Percentiles rank a stretch among this genome's conserved stretches.
These are phyloP conservation scores for Alloascoidea africana DNA, from an alignment of 805 yeast genomes.

Conservation along the genomic window DNA sequence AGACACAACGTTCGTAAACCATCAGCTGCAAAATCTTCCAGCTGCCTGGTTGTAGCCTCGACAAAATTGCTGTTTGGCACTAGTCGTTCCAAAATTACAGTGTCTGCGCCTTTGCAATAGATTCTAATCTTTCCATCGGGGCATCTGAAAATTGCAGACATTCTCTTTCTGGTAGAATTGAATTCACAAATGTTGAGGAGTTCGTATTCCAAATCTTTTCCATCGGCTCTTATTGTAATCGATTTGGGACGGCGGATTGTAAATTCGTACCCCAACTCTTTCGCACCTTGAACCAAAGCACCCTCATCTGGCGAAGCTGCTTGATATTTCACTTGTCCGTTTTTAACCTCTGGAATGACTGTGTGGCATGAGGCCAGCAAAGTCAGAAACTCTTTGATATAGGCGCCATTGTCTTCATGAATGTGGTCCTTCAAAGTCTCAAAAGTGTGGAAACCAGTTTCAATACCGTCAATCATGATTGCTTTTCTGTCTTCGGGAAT, in stretches of 20 bases:
- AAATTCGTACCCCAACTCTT: conserved; percentile 73
- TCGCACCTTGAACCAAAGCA: conserved; percentile 94
- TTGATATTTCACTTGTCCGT: conserved; percentile 61
- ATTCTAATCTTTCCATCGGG: conserved; percentile 87
- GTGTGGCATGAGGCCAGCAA: conserved; percentile 90
- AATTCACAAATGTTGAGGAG: conserved; percentile 87
- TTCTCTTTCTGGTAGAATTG: conserved; percentile 93
- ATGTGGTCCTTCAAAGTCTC: conserved; percentile 36
- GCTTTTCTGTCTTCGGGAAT: conserved; percentile 86
- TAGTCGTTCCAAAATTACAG: conserved; percentile 82
- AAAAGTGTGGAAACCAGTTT: conserved; percentile 64
- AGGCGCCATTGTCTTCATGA: conserved; percentile 21
- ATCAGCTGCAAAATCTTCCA: conserved; percentile 93
- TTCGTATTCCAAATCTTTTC: conserved; percentile 48
- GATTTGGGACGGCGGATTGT: conserved; percentile 74
- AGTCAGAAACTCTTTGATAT: conserved; percentile 66
- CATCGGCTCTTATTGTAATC: conserved; percentile 46
- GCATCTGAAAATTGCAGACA: conserved; percentile 88
- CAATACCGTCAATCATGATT: conserved; percentile 62
- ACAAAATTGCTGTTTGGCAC: conserved; percentile 43
- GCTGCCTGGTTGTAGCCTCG: conserved; percentile 66
- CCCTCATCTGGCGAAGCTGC: conserved; percentile 99
- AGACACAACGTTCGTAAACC: conserved; percentile 92
- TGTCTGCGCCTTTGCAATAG: conserved; percentile 96
- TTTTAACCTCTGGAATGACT: conserved; percentile 80